Evolutionary conservation across 768 basidiomycete genomes (phyloP).

Genomic region (Tylopilus rubrobrunneus): DNA sequence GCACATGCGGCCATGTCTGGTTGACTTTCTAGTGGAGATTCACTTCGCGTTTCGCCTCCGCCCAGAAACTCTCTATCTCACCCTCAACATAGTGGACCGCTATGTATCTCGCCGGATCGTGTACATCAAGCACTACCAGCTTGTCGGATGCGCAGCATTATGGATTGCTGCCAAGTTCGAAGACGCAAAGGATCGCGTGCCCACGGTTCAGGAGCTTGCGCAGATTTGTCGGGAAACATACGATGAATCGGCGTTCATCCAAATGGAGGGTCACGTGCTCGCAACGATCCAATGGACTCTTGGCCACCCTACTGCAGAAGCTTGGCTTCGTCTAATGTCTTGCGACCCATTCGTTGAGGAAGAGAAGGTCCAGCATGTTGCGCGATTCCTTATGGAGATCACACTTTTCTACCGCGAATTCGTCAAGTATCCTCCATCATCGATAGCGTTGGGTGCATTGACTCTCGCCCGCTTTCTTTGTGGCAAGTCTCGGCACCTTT

Average conservation of each 20-base stretch:
- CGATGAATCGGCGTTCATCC: conserved; percentile 95
- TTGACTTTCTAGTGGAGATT: conserved; percentile 98
- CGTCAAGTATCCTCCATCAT: conserved; percentile 77
- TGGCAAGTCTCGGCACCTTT: conserved; percentile 69
- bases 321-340: conserved; percentile 88
- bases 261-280: conserved; percentile 98
- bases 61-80: conserved; percentile 97
- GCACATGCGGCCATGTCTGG: conserved; percentile 99
- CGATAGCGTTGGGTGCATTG: conserved; percentile 86
- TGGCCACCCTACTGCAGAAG: conserved; percentile 97
- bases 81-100: conserved; percentile 98
- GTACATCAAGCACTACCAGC: conserved; percentile 98
- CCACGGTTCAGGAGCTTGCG: conserved; percentile 89
- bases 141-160: conserved; percentile 95
- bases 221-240: conserved; percentile 96
- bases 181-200: conserved; percentile 97
- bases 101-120: conserved; percentile 98
- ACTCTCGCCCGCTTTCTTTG: conserved; percentile 87
- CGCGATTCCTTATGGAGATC: conserved; percentile 98
- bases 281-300: conserved; percentile 95
- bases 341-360: conserved; percentile 77
- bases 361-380: conserved; percentile 88
- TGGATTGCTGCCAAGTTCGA: conserved; percentile 99
- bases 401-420: conserved; percentile 98
- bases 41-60: conserved; percentile 97